Conservation (phyloP, 2,329 filamentous ascomycete species). For the Chaetoscypha palmicola region DNA sequence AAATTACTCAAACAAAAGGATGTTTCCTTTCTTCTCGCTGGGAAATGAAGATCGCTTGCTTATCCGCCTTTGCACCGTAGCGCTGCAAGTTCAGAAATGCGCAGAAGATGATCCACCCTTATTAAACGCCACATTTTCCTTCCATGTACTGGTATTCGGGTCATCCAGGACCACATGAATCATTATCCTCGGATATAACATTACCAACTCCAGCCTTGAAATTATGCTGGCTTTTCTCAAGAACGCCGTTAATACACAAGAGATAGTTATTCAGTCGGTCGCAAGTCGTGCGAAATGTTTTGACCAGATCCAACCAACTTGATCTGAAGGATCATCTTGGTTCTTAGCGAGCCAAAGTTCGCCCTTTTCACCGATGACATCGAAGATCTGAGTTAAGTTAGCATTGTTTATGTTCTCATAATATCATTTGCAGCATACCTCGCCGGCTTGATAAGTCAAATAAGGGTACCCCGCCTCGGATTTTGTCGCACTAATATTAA, state of each 20-base stretch:
- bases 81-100: neutral
- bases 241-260: slow-evolving; percentile 24
- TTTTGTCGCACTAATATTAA: slow-evolving; percentile 89
- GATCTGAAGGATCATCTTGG: slow-evolving; percentile 75
- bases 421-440: slow-evolving; percentile 49
- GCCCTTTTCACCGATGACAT: slow-evolving; percentile 92
- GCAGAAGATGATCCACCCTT: slow-evolving; percentile 5
- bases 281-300: slow-evolving; percentile 77
- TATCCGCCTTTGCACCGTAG: neutral
- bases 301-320: slow-evolving; percentile 97
- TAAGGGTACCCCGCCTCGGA: slow-evolving; percentile 94
- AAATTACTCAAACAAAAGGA: no score
- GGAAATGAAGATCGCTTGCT: neutral
- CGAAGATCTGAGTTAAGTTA: slow-evolving; percentile 56
- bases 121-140: slow-evolving; percentile 4
- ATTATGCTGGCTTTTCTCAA: slow-evolving; percentile 5
- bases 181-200: slow-evolving; percentile 3
- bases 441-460: slow-evolving; percentile 87
- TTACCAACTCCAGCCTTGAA: slow-evolving; percentile 17
- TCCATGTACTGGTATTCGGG: neutral
- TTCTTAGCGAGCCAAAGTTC: slow-evolving; percentile 97
- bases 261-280: slow-evolving; percentile 25
- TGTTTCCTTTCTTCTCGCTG: neutral
- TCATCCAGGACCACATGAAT: neutral
- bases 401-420: slow-evolving; percentile 9